Evolutionary conservation across 768 basidiomycete genomes (phyloP), one percentile per base, ranked within the genome.

Genomic region (Ephemerocybe angulata): DNA sequence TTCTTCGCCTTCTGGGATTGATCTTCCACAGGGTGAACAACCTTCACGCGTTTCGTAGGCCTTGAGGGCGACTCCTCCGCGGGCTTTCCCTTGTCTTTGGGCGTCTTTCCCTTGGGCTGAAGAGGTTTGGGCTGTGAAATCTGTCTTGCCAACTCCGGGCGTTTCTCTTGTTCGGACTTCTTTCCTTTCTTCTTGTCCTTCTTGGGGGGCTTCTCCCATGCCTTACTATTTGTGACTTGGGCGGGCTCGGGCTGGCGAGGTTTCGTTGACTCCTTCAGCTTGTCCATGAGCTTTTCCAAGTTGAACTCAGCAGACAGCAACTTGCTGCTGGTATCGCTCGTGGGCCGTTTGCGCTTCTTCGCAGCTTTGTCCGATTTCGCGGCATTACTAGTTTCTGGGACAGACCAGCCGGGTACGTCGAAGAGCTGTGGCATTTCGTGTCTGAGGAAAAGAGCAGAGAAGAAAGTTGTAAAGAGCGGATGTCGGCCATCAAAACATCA

Each of bases 391-490:
- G 63, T 67, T 21, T 73, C 65, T 33, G 76, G 68, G 13, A 88
- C 69, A 28, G 80, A 76, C 87, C 87, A 89, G 17, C 87, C 87
- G 3, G 86, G 82, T 19, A 88, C 82, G 40, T 85, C 73, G 67
- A 89, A 88, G 19, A 56, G 50, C 31, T 56, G 55, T 17, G 55
- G 55, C 55, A 56, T 56, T 59, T 42, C 29, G 33, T 54, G 33
- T 27, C 42, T 24, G 21, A 41, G 27, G 50, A 30, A 42, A 30
- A 6, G 38, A 17, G 28, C 21, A 4, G 30, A 33, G 29, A 25
- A 56, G 22, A 29, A 10, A 37, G 10, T 53, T 7, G 30, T 11
- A 19, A 49, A 29, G 24, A n/a, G 15, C 22, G 37, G 25, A 12
- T 17, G 19, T 35, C 19, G 31, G 37, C 22, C 24, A 52, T 40